Base-by-base conservation (phyloP, 192 early-diverging fungal species). In the Coemansia sp. region DNA sequence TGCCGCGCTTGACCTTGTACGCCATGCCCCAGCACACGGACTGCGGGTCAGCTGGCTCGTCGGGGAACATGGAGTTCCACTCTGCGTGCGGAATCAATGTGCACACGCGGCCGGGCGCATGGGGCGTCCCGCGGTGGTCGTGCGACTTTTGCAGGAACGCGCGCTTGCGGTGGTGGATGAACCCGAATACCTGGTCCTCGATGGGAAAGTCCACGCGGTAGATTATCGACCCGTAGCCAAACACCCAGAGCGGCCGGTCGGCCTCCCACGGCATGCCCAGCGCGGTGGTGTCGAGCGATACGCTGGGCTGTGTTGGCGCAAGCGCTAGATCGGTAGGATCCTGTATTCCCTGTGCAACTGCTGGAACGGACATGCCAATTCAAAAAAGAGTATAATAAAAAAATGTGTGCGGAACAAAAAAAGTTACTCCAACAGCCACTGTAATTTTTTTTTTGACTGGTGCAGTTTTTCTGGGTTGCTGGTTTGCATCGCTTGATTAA, bases 41-140 rank as follows among this genome's bases (percentile, higher is more conserved):
- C n/a, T 83, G 65, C 29, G 71, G 61, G 5, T 68, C 48, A 16
- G 64, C 4, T 0, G 22, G 19, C 28, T 56, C 43, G 24, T 52
- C 18, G 0, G 56, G 35, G 28, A 67, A 70, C 55, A 80, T 69
- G 0, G 40, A 62, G 55, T 79, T 78, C 80, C 87, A 93, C 62
- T 93, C 86, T n/a, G 83, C 72, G 33, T 68, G 67, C 0, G 87
- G 86, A 10, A 97, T 81, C 24, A 97, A 67, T 1, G 94, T 97
- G 5, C 93, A 92, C 0, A 97, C 93, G 23, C 92, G 81, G 23
- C 94, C 94, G 0, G 92, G 93, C 6, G 77, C 57, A 27, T 83
- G 79, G 5, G 82, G 81, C 1, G 91, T 93, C 3, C 94, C 94
- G 6, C 94, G 84, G 72, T 97, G 94, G 69, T 97, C 94, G 28